Evolutionary conservation across 768 basidiomycete species (phyloP), one percentile per base, ranked within the genome.

Genomic region (Amanita pseudoporphyria): DNA sequence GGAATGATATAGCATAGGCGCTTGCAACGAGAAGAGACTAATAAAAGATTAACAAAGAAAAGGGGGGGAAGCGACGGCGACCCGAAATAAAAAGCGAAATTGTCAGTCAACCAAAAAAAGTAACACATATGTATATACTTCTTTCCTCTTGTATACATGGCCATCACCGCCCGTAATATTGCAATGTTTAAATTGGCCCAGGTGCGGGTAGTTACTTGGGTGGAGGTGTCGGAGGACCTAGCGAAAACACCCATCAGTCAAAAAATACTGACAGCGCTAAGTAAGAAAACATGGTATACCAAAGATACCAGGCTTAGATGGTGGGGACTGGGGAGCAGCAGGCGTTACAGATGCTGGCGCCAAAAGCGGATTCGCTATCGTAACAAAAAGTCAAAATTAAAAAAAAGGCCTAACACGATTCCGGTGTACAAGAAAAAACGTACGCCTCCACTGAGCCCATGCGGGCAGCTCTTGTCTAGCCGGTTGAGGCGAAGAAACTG

Each of bases 361-460:
- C 7, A 84, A 58, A 5, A 79, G 60, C 3, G 84, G 82, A 57
- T 86, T 85, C 3, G 86, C 85, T 87, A 57, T 6, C 46, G 12
- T 28, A 45, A 41, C 31, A 36, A 32, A 45, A 47, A 16, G 28
- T 12, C 22, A 26, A 18, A 3, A 28, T 21, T 26, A 10, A 6
- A 2, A 49, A 21, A 43, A 38, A 9, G 12, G 42, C n/a, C 4
- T 14, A 18, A 47, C 21, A 33, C 45, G 26, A 3, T 31, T 14
- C 5, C 9, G 9, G 6, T 2, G 3, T 18, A 14, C 3, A 32
- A 31, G 42, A 42, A 13, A 21, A 9, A 6, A 72, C 78, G 47
- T 61, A 90, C 87, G 87, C 70, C 81, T 73, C 87, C 87, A 90
- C 57, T 88, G 85, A 0, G 87, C 79, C 87, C 87, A 90, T 1